phyloP scores from a whole-genome alignment of 306 rosid species.

The Fragaria vesca region DNA sequence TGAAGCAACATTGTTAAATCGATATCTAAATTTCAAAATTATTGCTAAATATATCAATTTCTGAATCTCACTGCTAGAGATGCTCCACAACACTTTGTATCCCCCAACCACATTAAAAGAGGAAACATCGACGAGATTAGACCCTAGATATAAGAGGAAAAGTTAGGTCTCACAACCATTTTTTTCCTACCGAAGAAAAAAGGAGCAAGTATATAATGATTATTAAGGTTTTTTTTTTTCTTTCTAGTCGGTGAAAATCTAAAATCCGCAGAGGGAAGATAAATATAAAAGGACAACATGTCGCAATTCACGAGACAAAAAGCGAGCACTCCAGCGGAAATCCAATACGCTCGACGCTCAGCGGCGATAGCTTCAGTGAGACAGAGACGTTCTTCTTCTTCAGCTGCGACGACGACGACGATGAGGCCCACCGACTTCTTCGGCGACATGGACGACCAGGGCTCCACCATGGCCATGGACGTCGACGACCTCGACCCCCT shows the following conservation, averaged over 20 bases:
- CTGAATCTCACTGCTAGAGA: too few relatives aligned
- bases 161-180: too few relatives aligned
- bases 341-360: conserved; percentile 1
- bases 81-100: too few relatives aligned
- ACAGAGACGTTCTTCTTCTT: neutral
- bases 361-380: neutral
- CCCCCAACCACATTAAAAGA: too few relatives aligned
- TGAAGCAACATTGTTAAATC: too few relatives aligned
- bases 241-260: neutral
- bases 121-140: too few relatives aligned
- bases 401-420: neutral
- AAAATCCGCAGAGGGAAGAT: neutral
- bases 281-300: neutral
- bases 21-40: too few relatives aligned
- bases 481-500: conserved; percentile 78
- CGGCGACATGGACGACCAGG: conserved; percentile 81
- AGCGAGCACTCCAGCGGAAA: neutral
- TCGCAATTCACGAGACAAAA: neutral
- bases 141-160: too few relatives aligned
- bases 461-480: conserved; percentile 83
- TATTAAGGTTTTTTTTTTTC: too few relatives aligned
- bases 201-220: too few relatives aligned
- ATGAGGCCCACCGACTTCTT: conserved; percentile 68
- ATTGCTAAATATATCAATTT: too few relatives aligned
- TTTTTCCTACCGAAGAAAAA: too few relatives aligned